Evolutionary conservation across 495 filamentous ascomycete species (phyloP).

Genomic region (Sordaria brevicollis): DNA sequence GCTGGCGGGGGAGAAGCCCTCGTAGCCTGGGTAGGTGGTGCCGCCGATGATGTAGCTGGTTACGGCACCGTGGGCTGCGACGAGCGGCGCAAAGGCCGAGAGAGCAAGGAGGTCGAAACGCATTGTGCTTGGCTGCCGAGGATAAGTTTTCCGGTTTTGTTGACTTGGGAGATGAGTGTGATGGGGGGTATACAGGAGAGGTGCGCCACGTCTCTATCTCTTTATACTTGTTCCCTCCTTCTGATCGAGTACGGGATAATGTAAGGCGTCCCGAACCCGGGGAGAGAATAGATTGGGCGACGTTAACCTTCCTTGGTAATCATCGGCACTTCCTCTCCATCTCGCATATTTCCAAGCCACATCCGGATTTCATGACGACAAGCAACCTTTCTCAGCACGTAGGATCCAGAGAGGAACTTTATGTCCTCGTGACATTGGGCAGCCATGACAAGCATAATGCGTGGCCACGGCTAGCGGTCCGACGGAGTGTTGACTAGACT

Average conservation of each 20-base stretch:
- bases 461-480: background rate
- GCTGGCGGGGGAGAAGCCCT: constrained; percentile 31
- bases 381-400: background rate
- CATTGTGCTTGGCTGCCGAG: constrained; percentile 1
- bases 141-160: background rate
- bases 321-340: background rate
- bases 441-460: background rate
- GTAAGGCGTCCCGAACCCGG: background rate
- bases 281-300: background rate
- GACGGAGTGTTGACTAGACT: background rate
- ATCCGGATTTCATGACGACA: background rate
- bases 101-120: background rate
- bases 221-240: background rate
- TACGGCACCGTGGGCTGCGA: constrained; percentile 42
- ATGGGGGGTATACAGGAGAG: background rate
- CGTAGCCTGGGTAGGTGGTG: constrained; percentile 36
- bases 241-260: background rate
- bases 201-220: background rate
- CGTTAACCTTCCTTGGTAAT: background rate
- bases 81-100: constrained; percentile 16
- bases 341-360: background rate
- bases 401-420: background rate
- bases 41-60: constrained; percentile 42
- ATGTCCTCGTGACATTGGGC: background rate
- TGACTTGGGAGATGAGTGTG: background rate